Conservation (phyloP, 1,284 basidiomycete genomes). For the Ustilago xerochloae region DNA sequence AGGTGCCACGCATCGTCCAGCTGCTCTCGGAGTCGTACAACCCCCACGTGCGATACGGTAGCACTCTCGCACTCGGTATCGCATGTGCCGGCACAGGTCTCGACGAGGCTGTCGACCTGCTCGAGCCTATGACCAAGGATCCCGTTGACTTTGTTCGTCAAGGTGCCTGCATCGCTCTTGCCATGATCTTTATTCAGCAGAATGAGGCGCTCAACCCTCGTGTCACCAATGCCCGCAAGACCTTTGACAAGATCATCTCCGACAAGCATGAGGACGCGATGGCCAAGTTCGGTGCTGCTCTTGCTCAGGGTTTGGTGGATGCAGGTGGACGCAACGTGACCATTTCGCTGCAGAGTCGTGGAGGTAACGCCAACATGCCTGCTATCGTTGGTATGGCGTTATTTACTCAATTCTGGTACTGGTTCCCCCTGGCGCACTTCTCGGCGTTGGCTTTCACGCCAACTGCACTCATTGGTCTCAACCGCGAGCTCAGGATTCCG, state of each 20-base stretch:
- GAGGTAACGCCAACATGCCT: constrained; percentile 65
- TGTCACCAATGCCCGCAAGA: constrained; percentile 59
- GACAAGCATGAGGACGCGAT: constrained; percentile 69
- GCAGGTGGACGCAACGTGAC: constrained; percentile 68
- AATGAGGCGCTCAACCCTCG: constrained; percentile 67
- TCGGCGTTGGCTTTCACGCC: constrained; percentile 66
- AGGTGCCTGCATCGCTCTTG: constrained; percentile 65
- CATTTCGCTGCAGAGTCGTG: constrained; percentile 63
- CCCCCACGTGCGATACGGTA: constrained; percentile 67
- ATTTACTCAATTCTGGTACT: constrained; percentile 69
- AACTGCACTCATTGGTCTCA: constrained; percentile 65
- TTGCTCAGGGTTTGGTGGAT: constrained; percentile 66
- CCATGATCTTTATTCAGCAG: constrained; percentile 67
- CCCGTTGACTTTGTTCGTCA: constrained; percentile 68
- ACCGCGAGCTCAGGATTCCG: constrained; percentile 61
- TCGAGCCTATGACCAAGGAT: constrained; percentile 68
- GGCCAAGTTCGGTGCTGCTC: constrained; percentile 68
- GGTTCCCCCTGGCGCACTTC: constrained; percentile 68
- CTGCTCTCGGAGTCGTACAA: constrained; percentile 68
- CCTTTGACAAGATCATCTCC: constrained; percentile 63
- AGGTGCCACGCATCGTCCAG: constrained; percentile 67
- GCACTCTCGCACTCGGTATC: constrained; percentile 67
- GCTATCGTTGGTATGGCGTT: constrained; percentile 68
- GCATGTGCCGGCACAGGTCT: constrained; percentile 67
- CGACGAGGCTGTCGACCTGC: constrained; percentile 65